Evolutionary conservation across 441 rosid genomes (phyloP).

Genomic region (Flueggea neowawraea): DNA sequence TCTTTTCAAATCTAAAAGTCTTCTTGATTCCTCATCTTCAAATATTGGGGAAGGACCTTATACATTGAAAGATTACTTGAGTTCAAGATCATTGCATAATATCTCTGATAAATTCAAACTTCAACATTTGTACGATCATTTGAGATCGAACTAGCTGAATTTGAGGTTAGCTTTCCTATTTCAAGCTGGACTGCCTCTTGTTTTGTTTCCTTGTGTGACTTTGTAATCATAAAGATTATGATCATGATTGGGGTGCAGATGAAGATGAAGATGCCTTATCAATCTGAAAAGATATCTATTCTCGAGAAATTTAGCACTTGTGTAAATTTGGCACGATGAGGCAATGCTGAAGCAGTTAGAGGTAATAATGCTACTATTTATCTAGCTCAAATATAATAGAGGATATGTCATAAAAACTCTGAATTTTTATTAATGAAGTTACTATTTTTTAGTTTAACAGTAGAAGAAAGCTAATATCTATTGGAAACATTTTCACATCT

Average conservation of each 20-base stretch:
- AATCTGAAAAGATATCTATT: conserved; percentile 37
- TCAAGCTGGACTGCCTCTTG: conserved; percentile 13
- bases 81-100: conserved; percentile 27
- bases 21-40: conserved; percentile 23
- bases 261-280: conserved; percentile 36
- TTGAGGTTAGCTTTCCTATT: conserved; percentile 47
- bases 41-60: conserved; percentile 33
- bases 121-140: conserved; percentile 55
- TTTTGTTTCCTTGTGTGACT: conserved; percentile 19
- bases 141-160: conserved; percentile 49
- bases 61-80: conserved; percentile 28
- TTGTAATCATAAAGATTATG: conserved; percentile 1
- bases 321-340: conserved; percentile 54
- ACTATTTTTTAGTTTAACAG: too few relatives aligned
- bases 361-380: conserved; percentile 38
- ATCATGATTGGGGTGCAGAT: conserved; percentile 40
- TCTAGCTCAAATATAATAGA: too few relatives aligned
- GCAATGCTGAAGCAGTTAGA: conserved; percentile 65
- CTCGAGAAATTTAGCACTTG: conserved; percentile 61
- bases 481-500: too few relatives aligned
- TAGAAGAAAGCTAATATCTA: too few relatives aligned
- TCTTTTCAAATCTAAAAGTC: conserved; percentile 35
- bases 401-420: too few relatives aligned
- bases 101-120: conserved; percentile 32
- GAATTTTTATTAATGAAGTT: too few relatives aligned